Base-by-base conservation (phyloP, 2,329 filamentous ascomycete species). In the Dothideomycetes sp. region DNA sequence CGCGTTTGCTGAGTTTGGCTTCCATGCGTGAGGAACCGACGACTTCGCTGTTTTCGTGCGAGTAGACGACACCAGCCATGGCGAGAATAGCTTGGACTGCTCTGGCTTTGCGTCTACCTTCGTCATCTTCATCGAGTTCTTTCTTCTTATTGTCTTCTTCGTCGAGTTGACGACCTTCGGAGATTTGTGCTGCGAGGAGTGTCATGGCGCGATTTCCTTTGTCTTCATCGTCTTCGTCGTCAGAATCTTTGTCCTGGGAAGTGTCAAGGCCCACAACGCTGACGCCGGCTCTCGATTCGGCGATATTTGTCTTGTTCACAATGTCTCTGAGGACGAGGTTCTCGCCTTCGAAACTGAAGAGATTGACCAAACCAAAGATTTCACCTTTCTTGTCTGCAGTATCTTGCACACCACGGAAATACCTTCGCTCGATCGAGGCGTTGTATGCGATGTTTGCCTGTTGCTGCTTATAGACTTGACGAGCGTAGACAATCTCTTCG, bases 381-480 rank as follows among this genome's bases (percentile, higher is more conserved):
- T 98, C 91, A 12, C 91, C 91, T 51, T 89, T 89, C 49, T 88
- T 79, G 19, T 76, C 76, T 17, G 76, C 77, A 49, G 85, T 77
- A 47, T 93, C 82, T 62, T 95, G 89, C 0, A 96, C 85, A 28
- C 91, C 91, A 50, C 82, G 87, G 67, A 98, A 98, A 60, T 98
- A 98, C 2, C 91, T 78, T 3, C 91, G 79, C 61, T 98, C 91
- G 4, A 80, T 82, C 0, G 85, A 93, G 0, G 91, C 91, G 23
- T 81, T 93, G 61, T 98, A 96, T 1, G 85, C 91, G 44, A 98
- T 96, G 54, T 95, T 96, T 18, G 91, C 89, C 64, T 96, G 91
- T 55, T 98, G 91, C 57, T 98, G 91, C 61, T 98, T 98, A 71
- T 98, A 98, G 27, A 98, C 91, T 54, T 98, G 91, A 5, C 91